A percentile compares a stretch with the other conserved stretches of the same genome.
These are phyloP conservation scores for Physcomitrellopsis africana DNA, from an alignment of 225 moss, liverwort and hornwort species.

Conservation along the genomic window DNA sequence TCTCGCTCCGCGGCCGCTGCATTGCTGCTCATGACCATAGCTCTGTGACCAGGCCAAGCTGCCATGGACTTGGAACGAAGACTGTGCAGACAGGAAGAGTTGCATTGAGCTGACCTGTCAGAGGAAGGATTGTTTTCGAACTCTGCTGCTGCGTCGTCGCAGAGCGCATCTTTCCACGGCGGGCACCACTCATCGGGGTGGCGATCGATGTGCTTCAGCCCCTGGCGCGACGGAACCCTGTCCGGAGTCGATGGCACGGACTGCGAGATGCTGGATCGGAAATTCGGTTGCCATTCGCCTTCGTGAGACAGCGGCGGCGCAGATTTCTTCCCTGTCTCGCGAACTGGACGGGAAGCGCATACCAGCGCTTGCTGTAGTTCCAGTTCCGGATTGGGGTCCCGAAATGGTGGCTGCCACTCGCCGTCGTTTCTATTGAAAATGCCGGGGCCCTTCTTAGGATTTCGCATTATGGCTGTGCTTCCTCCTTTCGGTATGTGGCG, in stretches of 20 bases:
- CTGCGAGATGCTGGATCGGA: conserved; percentile 15
- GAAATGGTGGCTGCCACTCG: conserved; percentile 52
- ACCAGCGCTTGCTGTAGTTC: conserved; percentile 24
- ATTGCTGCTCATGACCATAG: too few species aligned
- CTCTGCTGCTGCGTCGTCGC: too few species aligned
- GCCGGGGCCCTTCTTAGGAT: conserved; percentile 30
- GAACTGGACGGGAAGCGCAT: conserved; percentile 16
- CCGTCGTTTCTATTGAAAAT: conserved; percentile 37
- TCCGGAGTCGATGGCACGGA: not conserved
- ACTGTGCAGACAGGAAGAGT: too few species aligned
- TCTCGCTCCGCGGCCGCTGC: too few species aligned
- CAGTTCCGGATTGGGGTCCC: conserved; percentile 31
- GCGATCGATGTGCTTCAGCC: conserved; percentile 32
- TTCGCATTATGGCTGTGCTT: not conserved
- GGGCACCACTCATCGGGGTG: conserved; percentile 50
- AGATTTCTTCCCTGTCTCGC: conserved; percentile 30
- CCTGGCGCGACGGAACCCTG: conserved; percentile 17
- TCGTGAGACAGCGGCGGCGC: conserved; percentile 12
- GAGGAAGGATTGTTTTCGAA: too few species aligned
- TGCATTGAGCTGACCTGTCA: too few species aligned
- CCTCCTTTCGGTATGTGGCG: conserved; percentile 35
- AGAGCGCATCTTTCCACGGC: conserved; percentile 28
- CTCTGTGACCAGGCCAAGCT: too few species aligned
- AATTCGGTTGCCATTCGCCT: conserved; percentile 41
- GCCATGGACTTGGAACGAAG: too few species aligned